Conservation (phyloP, 192 early-diverging fungal genomes). For the Allomyces arbusculus region DNA sequence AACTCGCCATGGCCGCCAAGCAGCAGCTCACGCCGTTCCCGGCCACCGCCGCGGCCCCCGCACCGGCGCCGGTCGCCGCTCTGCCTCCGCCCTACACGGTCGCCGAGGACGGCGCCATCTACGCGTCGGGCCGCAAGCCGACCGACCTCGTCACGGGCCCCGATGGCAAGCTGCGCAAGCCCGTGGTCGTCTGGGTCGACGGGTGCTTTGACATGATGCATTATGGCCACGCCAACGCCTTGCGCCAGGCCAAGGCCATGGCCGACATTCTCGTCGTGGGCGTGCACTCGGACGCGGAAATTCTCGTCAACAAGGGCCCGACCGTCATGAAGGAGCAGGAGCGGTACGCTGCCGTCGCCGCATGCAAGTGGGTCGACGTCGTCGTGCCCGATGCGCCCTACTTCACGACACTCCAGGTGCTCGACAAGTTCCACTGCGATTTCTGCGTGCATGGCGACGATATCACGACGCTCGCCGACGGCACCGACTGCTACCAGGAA, state of each 20-base stretch:
- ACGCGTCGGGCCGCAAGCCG: not conserved
- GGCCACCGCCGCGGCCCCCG: no score
- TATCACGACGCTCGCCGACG: slow-evolving; percentile 88
- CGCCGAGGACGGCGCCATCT: not conserved
- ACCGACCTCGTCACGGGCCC: not conserved
- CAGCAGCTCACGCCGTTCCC: no score
- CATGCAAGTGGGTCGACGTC: slow-evolving; percentile 91
- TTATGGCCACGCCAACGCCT: slow-evolving; percentile 88
- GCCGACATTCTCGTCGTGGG: slow-evolving; percentile 87
- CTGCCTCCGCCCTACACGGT: not conserved
- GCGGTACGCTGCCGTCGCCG: slow-evolving; percentile 81
- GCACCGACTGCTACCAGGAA: slow-evolving; percentile 85
- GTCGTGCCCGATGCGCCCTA: slow-evolving; percentile 87
- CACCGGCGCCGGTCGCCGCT: no score
- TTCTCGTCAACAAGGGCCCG: slow-evolving; percentile 84
- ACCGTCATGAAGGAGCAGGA: slow-evolving; percentile 93
- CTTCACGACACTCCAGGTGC: slow-evolving; percentile 60
- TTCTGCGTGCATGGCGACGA: slow-evolving; percentile 96
- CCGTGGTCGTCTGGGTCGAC: slow-evolving; percentile 53
- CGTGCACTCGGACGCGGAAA: slow-evolving; percentile 85
- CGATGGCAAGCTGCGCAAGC: not conserved
- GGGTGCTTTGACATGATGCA: slow-evolving; percentile 97
- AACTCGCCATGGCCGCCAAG: no score
- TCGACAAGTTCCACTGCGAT: slow-evolving; percentile 75
- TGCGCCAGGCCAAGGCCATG: slow-evolving; percentile 89